Evolutionary conservation across 1,284 basidiomycete species (phyloP), one percentile per base, ranked within the genome.

Genomic region (Microbotryomycetes sp.): DNA sequence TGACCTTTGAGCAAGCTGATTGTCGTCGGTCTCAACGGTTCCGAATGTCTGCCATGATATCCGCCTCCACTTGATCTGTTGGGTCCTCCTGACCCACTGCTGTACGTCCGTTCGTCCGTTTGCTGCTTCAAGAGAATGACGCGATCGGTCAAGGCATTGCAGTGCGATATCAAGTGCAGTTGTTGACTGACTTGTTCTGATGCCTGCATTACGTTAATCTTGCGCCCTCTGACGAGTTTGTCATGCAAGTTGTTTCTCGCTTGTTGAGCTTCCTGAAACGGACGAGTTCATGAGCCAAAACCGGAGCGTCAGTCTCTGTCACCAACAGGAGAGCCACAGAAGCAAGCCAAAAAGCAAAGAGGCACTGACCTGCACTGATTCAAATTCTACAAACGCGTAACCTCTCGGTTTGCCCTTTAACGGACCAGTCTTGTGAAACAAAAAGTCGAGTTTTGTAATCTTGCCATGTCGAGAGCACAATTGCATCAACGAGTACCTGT

Each of bases 371-470:
- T 85, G 83, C 76, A 84, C 81, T 54, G 81, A 81, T 29, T 80
- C 80, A 73, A 85, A 97, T 76, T 97, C 91, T 31, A 98, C 78
- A 70, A 97, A 98, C 0, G 92, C 93, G 75, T 93, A 98, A 2
- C 94, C 94, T 21, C 92, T 80, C 1, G 94, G 91, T 74, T 91
- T 94, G 15, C 94, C 94, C 75, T 87, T 91, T 70, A 86, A 77
- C 4, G 86, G 81, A 0, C 94, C 94, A 0, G 85, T 80, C 78
- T 94, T 97, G 81, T 98, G 93, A 73, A 94, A 96, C 70, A 97
- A 81, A 74, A 87, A 94, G 75, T 98, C 94, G 60, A 97, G 82
- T 70, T 92, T 91, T 45, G 88, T 82, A 63, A 97, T 82, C 75
- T 89, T 91, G 64, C 94, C 94, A 72, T 86, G 91, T 76, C 89